Evolutionary conservation across 768 basidiomycete genomes (phyloP).

Genomic region (Leccinum longicurvipes): DNA sequence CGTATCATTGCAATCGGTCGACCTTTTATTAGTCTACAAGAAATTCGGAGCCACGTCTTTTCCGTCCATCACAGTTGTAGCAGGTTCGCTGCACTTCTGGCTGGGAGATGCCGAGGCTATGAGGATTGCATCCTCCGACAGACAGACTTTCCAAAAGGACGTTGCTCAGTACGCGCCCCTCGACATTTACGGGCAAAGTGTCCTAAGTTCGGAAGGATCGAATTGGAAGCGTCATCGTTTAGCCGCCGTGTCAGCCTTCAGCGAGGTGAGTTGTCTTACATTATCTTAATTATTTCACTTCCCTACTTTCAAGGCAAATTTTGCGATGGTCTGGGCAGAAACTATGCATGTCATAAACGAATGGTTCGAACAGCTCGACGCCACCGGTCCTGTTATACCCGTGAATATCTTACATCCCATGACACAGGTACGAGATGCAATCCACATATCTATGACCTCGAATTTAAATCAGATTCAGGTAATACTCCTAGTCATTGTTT

Average conservation of each 20-base stretch:
- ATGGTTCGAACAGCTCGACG: constrained; percentile 41
- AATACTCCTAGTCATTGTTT: constrained; percentile 38
- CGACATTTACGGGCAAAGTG: constrained; percentile 44
- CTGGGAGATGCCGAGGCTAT: constrained; percentile 43
- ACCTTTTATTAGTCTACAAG: constrained; percentile 31
- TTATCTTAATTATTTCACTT: not conserved
- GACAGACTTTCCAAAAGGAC: constrained; percentile 35
- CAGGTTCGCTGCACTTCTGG: constrained; percentile 37
- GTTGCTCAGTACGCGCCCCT: constrained; percentile 37
- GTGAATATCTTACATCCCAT: constrained; percentile 13
- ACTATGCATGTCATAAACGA: constrained; percentile 37
- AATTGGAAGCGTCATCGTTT: constrained; percentile 48
- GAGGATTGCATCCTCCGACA: constrained; percentile 32
- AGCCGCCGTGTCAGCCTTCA: constrained; percentile 48
- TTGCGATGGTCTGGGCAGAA: constrained; percentile 47
- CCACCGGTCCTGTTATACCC: constrained; percentile 17
- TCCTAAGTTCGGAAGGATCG: constrained; percentile 40
- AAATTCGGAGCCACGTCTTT: constrained; percentile 39
- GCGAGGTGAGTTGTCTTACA: constrained; percentile 33
- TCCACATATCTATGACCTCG: not conserved
- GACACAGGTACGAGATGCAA: constrained; percentile 9
- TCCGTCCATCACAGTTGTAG: constrained; percentile 33
- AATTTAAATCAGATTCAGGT: constrained; percentile 15
- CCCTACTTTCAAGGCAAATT: constrained; percentile 35
- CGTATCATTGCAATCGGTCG: not conserved